Evolutionary conservation across 108 stramenopile genomes (phyloP).

Genomic region (Epithemia pelagica): DNA sequence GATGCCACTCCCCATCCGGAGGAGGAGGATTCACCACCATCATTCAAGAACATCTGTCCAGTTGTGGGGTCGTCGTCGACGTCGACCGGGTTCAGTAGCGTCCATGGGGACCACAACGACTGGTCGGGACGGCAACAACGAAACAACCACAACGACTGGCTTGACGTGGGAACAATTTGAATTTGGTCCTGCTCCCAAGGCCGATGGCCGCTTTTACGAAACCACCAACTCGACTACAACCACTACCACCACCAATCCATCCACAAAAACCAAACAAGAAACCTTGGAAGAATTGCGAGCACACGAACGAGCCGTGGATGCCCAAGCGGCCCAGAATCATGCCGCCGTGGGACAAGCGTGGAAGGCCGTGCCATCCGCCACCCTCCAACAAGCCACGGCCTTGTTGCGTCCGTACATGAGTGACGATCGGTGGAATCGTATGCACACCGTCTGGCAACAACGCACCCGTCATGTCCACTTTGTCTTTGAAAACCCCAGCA

Average conservation of each 20-base stretch:
- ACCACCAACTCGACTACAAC: neutral
- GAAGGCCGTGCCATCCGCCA: conserved; percentile 15
- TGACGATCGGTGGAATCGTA: conserved; percentile 47
- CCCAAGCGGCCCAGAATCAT: conserved; percentile 10
- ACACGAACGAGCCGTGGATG: conserved; percentile 25
- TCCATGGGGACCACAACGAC: too few species aligned
- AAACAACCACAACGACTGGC: too few species aligned
- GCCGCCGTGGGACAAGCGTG: conserved; percentile 10
- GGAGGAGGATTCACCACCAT: too few species aligned
- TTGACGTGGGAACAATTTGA: conserved; percentile 48
- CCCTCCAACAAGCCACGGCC: conserved; percentile 23
- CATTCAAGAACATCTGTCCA: too few species aligned
- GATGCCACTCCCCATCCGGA: too few species aligned
- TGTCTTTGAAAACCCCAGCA: conserved; percentile 91
- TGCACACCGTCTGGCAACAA: conserved; percentile 43
- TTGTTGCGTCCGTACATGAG: conserved; percentile 42
- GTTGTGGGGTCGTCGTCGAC: too few species aligned
- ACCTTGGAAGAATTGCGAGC: conserved; percentile 13
- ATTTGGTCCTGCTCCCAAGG: conserved; percentile 34
- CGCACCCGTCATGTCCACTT: conserved; percentile 57
- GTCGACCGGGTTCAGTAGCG: too few species aligned
- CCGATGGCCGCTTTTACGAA: conserved; percentile 34
- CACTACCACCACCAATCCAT: conserved; percentile 5
- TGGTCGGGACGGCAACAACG: too few species aligned
- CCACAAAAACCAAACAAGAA: conserved; percentile 1